Evolutionary conservation across 2,329 filamentous ascomycete species (phyloP).

Genomic region (Colletotrichum theobromicola): DNA sequence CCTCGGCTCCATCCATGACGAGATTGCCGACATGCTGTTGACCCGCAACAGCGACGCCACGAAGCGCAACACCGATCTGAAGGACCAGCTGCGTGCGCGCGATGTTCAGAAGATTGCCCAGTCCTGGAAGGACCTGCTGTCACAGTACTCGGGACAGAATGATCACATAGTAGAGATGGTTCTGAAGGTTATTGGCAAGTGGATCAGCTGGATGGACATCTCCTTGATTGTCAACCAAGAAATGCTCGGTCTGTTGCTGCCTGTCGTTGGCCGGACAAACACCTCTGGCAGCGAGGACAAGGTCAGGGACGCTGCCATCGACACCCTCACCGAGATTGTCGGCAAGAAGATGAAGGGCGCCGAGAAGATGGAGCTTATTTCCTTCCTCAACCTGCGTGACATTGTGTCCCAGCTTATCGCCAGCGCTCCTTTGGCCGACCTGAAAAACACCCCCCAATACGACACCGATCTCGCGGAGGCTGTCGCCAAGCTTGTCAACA

Average conservation of each 20-base stretch:
- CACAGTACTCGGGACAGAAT: constrained; percentile 74
- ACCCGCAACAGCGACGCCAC: constrained; percentile 78
- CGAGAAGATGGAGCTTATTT: constrained; percentile 94
- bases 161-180: constrained; percentile 84
- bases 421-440: constrained; percentile 80
- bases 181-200: constrained; percentile 90
- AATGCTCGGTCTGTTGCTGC: constrained; percentile 84
- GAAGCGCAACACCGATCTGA: constrained; percentile 86
- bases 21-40: constrained; percentile 93
- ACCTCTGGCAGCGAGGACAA: constrained; percentile 70
- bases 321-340: constrained; percentile 94
- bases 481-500: constrained; percentile 95
- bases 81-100: constrained; percentile 84
- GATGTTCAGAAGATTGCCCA: constrained; percentile 88
- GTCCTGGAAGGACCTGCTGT: constrained; percentile 91
- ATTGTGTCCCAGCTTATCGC: constrained; percentile 86
- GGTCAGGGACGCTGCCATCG: constrained; percentile 88
- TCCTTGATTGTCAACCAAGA: constrained; percentile 88
- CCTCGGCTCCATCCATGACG: constrained; percentile 89
- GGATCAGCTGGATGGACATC: constrained; percentile 99
- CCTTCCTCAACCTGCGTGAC: constrained; percentile 84
- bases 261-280: constrained; percentile 81
- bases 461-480: constrained; percentile 95
- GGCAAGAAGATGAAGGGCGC: constrained; percentile 96
- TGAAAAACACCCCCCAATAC: constrained; percentile 82